Base-by-base conservation (phyloP, 2,329 filamentous ascomycete species). In the Macrophomina pseudophaseolina region DNA sequence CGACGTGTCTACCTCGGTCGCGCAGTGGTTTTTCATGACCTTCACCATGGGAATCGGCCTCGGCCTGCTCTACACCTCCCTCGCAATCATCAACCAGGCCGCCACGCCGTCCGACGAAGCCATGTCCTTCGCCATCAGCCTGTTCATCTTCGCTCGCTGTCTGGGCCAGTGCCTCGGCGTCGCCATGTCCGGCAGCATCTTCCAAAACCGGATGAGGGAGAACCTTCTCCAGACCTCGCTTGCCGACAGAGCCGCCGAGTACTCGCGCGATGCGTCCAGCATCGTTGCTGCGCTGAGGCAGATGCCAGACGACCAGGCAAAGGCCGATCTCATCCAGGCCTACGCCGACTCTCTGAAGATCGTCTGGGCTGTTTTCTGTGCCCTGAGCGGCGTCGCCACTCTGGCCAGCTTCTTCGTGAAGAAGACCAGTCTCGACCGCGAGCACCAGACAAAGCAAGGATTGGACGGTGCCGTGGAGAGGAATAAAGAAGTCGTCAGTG, bases 151-250 rank as follows among this genome's bases (percentile, higher is more conserved):
- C 67, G 71, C 83, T 66, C 79, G 83, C 46, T 79, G 73, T 64
- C 80, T 86, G 35, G 84, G 84, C 2, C 71, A 75, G n/a, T 79
- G 81, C 2, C 81, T 84, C 72, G 84, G 82, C 8, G 76, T 82
- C 1, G 75, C 81, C 0, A 79, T 86, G 30, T 78, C 80, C 0
- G 76, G 76, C 1, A 75, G 78, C 4, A 74, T 83, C 38, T 84
- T 84, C 69, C 73, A 76, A 44, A 80, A 75, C 56, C 44, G 44
- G 16, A 53, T 53, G 51, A 30, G 32, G 32, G 23, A 32, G 28
- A 53, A 53, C 11, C 51, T 53, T 8, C 51, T 53, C 28, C n/a
- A 33, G 1, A 53, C 51, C 1, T 32, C 51, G 30, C 51, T 53
- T 6, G 51, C 51, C 23, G 51, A 53, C 11, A 30, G 28, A 35